Conservation (phyloP, 441 rosid species). For the Pelargonium myrrhifolium region DNA sequence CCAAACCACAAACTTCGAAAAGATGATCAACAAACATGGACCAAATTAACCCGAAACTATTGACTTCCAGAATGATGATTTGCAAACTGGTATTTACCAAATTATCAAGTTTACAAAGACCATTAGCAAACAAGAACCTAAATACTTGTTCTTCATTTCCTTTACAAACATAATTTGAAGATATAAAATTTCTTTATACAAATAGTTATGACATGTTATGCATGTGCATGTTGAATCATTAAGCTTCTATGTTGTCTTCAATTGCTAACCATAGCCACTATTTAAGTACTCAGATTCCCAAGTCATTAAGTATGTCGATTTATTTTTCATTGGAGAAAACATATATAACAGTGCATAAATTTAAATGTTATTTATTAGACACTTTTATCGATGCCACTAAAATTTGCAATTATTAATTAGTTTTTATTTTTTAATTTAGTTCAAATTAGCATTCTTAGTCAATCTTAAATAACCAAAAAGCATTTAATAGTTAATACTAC, state of each 20-base stretch:
- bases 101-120: neutral
- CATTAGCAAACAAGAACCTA: neutral
- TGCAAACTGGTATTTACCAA: neutral
- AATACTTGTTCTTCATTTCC: neutral
- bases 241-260: neutral
- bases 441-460: neutral
- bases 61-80: neutral
- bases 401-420: neutral
- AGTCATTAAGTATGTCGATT: no score
- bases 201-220: neutral
- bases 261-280: neutral
- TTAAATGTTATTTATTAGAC: slow-evolving; percentile 3
- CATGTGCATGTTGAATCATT: no score
- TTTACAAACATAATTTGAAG: neutral
- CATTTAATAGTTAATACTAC: neutral
- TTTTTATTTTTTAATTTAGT: no score
- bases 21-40: neutral
- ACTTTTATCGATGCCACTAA: neutral
- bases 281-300: neutral
- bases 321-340: no score
- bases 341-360: neutral
- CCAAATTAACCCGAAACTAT: neutral
- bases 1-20: neutral
- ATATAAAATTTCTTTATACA: neutral
- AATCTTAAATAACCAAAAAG: neutral